phyloP scores from a whole-genome alignment of 345 rosid genomes.

The Boechera retrofracta region DNA sequence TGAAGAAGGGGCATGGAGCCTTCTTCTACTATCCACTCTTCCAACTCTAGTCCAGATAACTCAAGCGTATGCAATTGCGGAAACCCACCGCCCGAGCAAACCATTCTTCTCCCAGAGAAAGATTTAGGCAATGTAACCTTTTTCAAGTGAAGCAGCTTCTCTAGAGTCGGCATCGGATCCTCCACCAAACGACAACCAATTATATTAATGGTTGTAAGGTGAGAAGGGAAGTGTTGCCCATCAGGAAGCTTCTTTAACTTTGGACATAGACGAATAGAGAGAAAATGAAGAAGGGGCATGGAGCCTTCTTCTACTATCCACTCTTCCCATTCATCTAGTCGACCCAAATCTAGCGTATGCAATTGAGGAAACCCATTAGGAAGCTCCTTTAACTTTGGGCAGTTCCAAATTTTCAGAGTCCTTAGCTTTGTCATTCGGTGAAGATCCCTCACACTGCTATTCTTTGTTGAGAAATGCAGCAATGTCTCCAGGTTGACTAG shows the following conservation, averaged over 20 bases:
- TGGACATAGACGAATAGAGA: too few relatives aligned
- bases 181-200: slow-evolving; percentile 38
- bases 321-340: too few relatives aligned
- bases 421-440: not conserved
- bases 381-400: not conserved
- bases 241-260: too few relatives aligned
- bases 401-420: not conserved
- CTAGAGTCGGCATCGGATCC: slow-evolving; percentile 52
- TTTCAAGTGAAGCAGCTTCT: slow-evolving; percentile 43
- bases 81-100: slow-evolving; percentile 22
- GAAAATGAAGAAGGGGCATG: too few relatives aligned
- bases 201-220: too few relatives aligned
- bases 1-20: slow-evolving; percentile 1
- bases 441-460: not conserved
- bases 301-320: too few relatives aligned
- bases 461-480: not conserved
- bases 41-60: not conserved
- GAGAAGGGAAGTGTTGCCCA: too few relatives aligned
- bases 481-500: slow-evolving; percentile 18
- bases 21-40: slow-evolving; percentile 19
- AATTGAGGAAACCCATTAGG: too few relatives aligned
- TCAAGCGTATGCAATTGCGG: not conserved
- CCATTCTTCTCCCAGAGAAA: slow-evolving; percentile 32
- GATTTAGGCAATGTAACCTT: too few relatives aligned
- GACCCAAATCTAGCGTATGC: not conserved